These are phyloP conservation scores for Alternaria ventricosa DNA, from an alignment of 2,329 filamentous ascomycete genomes.

Conservation along the genomic window DNA sequence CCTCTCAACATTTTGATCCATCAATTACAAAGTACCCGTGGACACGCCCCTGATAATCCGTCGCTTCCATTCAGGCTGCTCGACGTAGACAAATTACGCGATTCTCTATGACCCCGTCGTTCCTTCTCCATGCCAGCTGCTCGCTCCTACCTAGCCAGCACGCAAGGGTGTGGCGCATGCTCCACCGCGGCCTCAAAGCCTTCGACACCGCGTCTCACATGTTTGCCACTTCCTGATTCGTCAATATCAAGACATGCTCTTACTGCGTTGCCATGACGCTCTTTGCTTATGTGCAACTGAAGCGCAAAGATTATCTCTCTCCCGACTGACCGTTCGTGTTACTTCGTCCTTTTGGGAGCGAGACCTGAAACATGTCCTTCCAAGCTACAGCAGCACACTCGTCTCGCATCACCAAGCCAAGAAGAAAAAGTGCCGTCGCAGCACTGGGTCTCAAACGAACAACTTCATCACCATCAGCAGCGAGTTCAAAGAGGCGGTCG, in stretches of 20 bases:
- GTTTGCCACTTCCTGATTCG: conserved; percentile 31
- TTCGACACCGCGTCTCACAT: conserved; percentile 16
- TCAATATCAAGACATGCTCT: conserved; percentile 26
- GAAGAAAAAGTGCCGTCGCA: conserved; percentile 30
- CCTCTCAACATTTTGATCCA: background rate
- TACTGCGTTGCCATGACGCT: conserved; percentile 23
- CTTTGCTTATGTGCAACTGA: background rate
- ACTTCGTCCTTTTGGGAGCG: background rate
- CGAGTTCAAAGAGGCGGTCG: conserved; percentile 39
- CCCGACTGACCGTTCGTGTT: conserved; percentile 12
- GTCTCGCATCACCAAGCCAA: conserved; percentile 38
- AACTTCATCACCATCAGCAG: conserved; percentile 48
- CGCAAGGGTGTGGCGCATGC: conserved; percentile 20
- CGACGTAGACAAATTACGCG: background rate
- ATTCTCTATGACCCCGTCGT: background rate
- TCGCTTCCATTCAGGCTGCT: background rate
- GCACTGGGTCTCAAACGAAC: conserved; percentile 39
- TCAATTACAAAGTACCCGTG: background rate
- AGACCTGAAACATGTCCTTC: conserved; percentile 28
- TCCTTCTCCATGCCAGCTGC: background rate
- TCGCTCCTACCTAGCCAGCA: background rate
- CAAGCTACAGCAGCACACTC: conserved; percentile 41
- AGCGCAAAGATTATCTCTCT: background rate
- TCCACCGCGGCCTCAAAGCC: background rate
- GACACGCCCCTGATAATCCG: background rate